Base-by-base conservation (phyloP, 257 asterid genomes). In the Dorcoceras hygrometricum region DNA sequence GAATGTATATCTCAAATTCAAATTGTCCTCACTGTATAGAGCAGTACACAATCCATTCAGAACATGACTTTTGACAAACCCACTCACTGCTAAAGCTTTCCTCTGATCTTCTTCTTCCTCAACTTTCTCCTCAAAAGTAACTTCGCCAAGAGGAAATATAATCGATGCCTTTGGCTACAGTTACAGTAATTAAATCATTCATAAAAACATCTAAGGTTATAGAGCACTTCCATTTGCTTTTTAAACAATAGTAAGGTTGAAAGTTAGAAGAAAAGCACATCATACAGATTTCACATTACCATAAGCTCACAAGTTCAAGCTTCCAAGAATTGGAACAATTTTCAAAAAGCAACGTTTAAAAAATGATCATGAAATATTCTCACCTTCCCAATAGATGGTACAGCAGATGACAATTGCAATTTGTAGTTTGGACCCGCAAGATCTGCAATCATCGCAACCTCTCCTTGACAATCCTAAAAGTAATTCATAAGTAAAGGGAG, bases 111-210 rank as follows among this genome's bases (percentile, higher is more conserved):
- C 86, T 71, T 70, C 89, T 57, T 82, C 96, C 62, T 80, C 92
- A 23, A 79, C 94, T 81, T 63, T 90, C 77, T 90, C 96, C 76
- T 79, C 81, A 23, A 93, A 61, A 48, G 95, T 80, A 79, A 93
- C 71, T 84, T 93, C 97, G 28, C 99, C 99, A 23, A 72, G 70
- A 59, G 99, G 96, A 71, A 86, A 93, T 79, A 78, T 88, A 23
- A 90, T 66, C 63, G 92, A 82, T 72, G 97, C 92, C 74, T 69
- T 88, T 20, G 97, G 97, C 97, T 91, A 92, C 77, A 80, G 69
- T 28, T 76, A 4, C 56, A 53, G 53, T 28, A 23, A 19, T 22
- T 5, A 4, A 51, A 31, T 12, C 39, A 76, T 26, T 58, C 23
- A 20, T 46, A n/a, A 31, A 59, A 25, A 23, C 6, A 29, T 22